Evolutionary conservation across 495 filamentous ascomycete genomes (phyloP), one percentile per base, ranked within the genome.

Genomic region (Penicillium lividum): DNA sequence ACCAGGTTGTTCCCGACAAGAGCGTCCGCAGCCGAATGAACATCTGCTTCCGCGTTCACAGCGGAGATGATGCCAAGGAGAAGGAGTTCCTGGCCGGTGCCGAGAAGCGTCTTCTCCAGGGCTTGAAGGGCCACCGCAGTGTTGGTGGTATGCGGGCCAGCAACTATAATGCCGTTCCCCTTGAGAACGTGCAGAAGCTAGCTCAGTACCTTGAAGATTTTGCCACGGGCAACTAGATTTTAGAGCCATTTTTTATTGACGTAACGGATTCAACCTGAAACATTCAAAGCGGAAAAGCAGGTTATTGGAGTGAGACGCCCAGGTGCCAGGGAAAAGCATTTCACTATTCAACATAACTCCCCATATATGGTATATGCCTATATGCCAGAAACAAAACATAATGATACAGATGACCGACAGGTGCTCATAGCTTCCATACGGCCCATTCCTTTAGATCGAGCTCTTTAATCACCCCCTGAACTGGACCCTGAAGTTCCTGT

Each of bases 11-110:
- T 5, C 88, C 90, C 0, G 80, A 86, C 58, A 89, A 86, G 74
- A 75, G 73, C 48, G 86, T 84, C 7, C 85, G 93, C 45, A 92
- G 88, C 56, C 77, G 91, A 42, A 96, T 96, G 90, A 97, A 97
- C 72, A 86, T 96, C 47, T 97, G 92, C 77, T 94, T 94, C 78
- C 80, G 92, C 22, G 83, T 93, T 4, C 25, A 68, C 62, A 70
- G 72, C 25, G 77, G 77, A 28, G 70, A 83, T 68, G 80, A 82
- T 46, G 84, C 81, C 38, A 78, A 87, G 65, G 80, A 98, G 73
- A 92, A 92, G 71, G 77, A 73, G 13, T 96, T 97, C 74, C 72
- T 96, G 52, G 81, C 84, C 51, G 86, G 88, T 28, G 89, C 89
- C 10, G 43, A 69, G 59, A 69, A 73, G 62, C 68, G 60, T 25